Evolutionary conservation across 345 rosid genomes (phyloP).

Genomic region (Noccaea bulbosa): DNA sequence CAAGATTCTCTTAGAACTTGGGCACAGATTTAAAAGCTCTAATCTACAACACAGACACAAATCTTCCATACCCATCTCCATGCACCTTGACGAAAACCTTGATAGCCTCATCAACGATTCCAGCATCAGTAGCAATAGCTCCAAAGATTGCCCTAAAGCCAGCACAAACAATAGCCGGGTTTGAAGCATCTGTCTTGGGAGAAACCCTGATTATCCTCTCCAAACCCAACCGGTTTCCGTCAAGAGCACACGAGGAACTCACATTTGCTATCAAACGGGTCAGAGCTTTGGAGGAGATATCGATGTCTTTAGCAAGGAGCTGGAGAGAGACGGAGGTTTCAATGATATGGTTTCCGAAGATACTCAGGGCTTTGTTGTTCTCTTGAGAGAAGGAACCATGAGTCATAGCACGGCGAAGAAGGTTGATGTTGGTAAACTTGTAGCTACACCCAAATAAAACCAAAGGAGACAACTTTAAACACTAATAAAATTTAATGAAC

Average conservation of each 20-base stretch:
- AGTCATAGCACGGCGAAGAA: conserved; percentile 75
- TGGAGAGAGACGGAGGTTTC: conserved; percentile 52
- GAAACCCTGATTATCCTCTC: conserved; percentile 66
- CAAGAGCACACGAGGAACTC: conserved; percentile 60
- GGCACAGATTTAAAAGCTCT: conserved; percentile 25
- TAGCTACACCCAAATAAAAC: conserved; percentile 46
- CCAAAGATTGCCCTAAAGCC: conserved; percentile 75
- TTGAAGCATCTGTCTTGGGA: conserved; percentile 54
- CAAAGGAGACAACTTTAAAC: conserved; percentile 8
- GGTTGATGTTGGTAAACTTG: conserved; percentile 48
- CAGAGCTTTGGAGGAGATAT: conserved; percentile 57
- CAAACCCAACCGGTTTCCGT: conserved; percentile 59
- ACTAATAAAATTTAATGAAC: not conserved
- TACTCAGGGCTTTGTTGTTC: conserved; percentile 66
- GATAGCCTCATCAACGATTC: conserved; percentile 54
- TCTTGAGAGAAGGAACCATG: conserved; percentile 70
- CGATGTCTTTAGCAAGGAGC: conserved; percentile 49
- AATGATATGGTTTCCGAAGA: conserved; percentile 61
- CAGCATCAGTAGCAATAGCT: conserved; percentile 65
- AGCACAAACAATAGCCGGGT: conserved; percentile 52
- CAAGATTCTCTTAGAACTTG: not conserved
- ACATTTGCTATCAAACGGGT: conserved; percentile 45
- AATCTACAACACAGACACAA: conserved; percentile 33
- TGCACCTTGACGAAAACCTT: conserved; percentile 60
- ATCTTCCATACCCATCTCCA: conserved; percentile 41